Conservation (phyloP, 2,329 filamentous ascomycete genomes). For the Fusarium sp. region DNA sequence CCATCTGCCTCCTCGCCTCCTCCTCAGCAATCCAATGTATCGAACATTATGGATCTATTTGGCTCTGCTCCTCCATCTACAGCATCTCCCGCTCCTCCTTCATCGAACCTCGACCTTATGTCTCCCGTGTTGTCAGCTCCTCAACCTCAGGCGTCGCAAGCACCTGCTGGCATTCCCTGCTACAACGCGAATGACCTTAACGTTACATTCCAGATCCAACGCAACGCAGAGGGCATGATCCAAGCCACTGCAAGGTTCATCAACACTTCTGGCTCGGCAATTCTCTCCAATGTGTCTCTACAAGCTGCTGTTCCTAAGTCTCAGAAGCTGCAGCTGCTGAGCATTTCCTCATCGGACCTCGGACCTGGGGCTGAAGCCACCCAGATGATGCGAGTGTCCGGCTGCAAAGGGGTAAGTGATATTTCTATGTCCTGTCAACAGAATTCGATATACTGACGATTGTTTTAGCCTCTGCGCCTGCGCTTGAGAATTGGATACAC, state of each 20-base stretch:
- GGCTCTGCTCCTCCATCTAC: conserved; percentile 57
- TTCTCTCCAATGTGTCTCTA: conserved; percentile 80
- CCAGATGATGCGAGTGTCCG: conserved; percentile 89
- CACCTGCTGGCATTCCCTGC: conserved; percentile 72
- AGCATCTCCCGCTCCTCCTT: conserved; percentile 53
- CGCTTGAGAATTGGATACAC: conserved; percentile 87
- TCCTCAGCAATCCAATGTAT: conserved; percentile 68
- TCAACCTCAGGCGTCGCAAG: conserved; percentile 54
- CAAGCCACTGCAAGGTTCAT: conserved; percentile 88
- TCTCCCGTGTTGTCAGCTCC: conserved; percentile 58
- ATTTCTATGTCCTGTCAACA: background rate
- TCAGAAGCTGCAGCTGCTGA: conserved; percentile 92
- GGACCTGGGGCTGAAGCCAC: conserved; percentile 84
- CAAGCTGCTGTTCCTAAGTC: conserved; percentile 97
- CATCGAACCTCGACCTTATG: conserved; percentile 64
- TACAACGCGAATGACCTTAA: conserved; percentile 89
- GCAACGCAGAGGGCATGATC: conserved; percentile 81
- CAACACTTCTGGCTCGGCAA: conserved; percentile 75
- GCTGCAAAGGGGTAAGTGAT: conserved; percentile 88
- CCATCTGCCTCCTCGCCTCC: conserved; percentile 57
- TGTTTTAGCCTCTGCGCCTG: conserved; percentile 79
- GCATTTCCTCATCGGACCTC: conserved; percentile 85
- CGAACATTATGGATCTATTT: conserved; percentile 94
- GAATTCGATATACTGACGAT: conserved; percentile 4
- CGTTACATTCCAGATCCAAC: conserved; percentile 85